A percentile compares a stretch with the other conserved stretches of the same genome.
These are phyloP conservation scores for Stephania cephalantha DNA, from an alignment of 164 flowering plant species.

Conservation along the genomic window DNA sequence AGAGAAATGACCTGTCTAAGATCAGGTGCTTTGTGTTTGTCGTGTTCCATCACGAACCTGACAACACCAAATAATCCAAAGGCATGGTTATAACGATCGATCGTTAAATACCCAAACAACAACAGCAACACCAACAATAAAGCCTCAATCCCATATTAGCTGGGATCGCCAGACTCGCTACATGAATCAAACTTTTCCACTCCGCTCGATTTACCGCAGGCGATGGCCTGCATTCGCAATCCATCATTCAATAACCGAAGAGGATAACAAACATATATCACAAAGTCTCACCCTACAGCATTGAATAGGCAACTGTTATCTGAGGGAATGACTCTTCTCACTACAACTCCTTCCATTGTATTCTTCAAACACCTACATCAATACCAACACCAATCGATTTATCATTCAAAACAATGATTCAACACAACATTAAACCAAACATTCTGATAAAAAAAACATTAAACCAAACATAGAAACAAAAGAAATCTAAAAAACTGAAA, in stretches of 20 bases:
- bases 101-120: no score
- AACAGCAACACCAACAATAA: no score
- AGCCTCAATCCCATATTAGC: no score
- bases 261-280: not conserved
- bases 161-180: no score
- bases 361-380: slow-evolving; percentile 22
- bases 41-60: slow-evolving; percentile 97
- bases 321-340: slow-evolving; percentile 90
- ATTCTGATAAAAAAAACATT: no score
- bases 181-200: no score
- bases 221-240: not conserved
- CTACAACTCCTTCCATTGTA: slow-evolving; percentile 70
- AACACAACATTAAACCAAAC: not conserved
- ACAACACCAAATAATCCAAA: not conserved
- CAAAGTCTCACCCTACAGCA: slow-evolving; percentile 71
- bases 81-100: not conserved
- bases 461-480: slow-evolving; percentile 1
- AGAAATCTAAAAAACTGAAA: not conserved
- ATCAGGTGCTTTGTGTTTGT: slow-evolving; percentile 70
- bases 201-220: no score
- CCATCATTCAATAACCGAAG: not conserved
- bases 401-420: not conserved
- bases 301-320: slow-evolving; percentile 98
- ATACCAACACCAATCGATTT: not conserved
- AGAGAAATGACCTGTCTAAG: slow-evolving; percentile 66